Percentiles rank a stretch among this genome's conserved stretches.
Evolutionary conservation across 768 basidiomycete genomes (phyloP).

Genomic region (Psilocybe cubensis): DNA sequence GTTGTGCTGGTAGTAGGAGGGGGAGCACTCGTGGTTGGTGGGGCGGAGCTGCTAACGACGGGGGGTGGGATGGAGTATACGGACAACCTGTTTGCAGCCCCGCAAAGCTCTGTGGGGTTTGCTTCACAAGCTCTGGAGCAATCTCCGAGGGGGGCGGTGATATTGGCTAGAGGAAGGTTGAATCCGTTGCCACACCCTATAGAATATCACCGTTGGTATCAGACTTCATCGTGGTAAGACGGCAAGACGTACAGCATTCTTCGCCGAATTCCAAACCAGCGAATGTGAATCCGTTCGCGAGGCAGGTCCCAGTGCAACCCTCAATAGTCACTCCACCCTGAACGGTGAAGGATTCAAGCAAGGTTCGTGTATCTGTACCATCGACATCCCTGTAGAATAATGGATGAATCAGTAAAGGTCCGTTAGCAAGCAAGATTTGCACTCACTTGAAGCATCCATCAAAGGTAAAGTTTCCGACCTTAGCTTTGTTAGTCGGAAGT

Average conservation of each 20-base stretch:
- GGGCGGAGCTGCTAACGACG: neutral
- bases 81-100: constrained; percentile 13
- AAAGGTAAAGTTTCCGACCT: constrained; percentile 15
- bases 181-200: constrained; percentile 17
- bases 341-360: constrained; percentile 17
- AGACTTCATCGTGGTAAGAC: neutral
- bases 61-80: neutral
- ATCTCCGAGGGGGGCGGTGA: constrained; percentile 8
- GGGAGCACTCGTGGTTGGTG: neutral
- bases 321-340: constrained; percentile 16
- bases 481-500: constrained; percentile 14
- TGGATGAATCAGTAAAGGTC: neutral
- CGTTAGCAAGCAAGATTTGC: neutral
- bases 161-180: constrained; percentile 5
- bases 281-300: neutral
- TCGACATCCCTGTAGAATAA: constrained; percentile 11
- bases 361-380: constrained; percentile 4
- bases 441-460: constrained; percentile 18
- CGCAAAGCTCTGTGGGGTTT: constrained; percentile 18
- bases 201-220: neutral
- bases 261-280: constrained; percentile 13
- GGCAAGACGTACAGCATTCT: constrained; percentile 17
- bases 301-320: constrained; percentile 12
- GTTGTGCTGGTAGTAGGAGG: neutral
- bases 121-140: constrained; percentile 14